These are phyloP conservation scores for Phaeosphaeriaceae sp. DNA, from an alignment of 2,329 filamentous ascomycete genomes.

Conservation along the genomic window DNA sequence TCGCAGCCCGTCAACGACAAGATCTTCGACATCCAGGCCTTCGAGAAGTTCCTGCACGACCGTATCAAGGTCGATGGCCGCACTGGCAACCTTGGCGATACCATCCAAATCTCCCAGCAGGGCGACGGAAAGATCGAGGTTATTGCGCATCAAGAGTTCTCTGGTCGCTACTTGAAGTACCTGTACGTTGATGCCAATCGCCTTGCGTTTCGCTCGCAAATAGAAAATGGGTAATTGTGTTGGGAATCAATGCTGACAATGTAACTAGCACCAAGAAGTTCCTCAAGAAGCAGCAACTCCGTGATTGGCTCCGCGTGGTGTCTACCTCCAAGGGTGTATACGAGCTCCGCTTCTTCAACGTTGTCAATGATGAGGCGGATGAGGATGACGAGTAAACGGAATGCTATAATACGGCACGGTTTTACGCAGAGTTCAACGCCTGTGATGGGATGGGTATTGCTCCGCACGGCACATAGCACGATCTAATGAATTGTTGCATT, in stretches of 20 bases:
- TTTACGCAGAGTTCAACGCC: constrained; percentile 21
- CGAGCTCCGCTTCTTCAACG: constrained; percentile 99
- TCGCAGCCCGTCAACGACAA: constrained; percentile 98
- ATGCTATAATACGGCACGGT: constrained; percentile 20
- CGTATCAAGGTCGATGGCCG: constrained; percentile 99
- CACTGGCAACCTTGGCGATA: constrained; percentile 96
- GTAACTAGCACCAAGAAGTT: constrained; percentile 96
- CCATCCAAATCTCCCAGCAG: constrained; percentile 85
- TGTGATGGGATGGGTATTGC: constrained; percentile 26
- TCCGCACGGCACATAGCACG: constrained; percentile 37
- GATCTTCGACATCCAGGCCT: constrained; percentile 99
- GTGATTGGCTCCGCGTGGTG: constrained; percentile 99
- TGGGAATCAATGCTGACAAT: not conserved
- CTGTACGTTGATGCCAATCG: constrained; percentile 67
- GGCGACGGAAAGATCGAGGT: constrained; percentile 99
- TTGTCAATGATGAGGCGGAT: constrained; percentile 96
- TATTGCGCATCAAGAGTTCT: constrained; percentile 96
- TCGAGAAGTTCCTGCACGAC: constrained; percentile 99
- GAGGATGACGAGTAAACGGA: constrained; percentile 93
- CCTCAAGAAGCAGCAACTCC: constrained; percentile 99
- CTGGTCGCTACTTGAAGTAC: constrained; percentile 99
- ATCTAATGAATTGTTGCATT: constrained; percentile 36
- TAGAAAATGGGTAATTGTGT: not conserved
- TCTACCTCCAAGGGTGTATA: constrained; percentile 98
- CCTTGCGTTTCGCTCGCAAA: too few relatives aligned